phyloP scores from a whole-genome alignment of 345 rosid species.

The Citrus hindsii region DNA sequence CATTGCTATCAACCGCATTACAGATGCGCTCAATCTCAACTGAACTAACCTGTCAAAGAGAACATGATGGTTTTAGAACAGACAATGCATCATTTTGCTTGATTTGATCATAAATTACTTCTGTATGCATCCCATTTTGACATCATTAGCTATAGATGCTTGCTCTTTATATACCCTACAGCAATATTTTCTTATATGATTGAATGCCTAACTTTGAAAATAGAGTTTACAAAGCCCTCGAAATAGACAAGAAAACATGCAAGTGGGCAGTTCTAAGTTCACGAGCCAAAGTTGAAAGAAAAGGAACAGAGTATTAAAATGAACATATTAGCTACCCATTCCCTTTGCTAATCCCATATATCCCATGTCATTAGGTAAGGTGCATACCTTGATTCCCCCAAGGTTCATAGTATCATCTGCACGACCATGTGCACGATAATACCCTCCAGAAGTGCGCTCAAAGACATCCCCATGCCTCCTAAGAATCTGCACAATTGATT shows the following conservation, averaged over 20 bases:
- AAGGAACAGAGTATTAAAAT: background rate
- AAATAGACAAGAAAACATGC: background rate
- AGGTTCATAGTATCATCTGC: slow-evolving; percentile 98
- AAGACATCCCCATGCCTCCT: slow-evolving; percentile 95
- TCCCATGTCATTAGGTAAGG: background rate
- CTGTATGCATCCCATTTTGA: background rate
- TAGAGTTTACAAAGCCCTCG: background rate
- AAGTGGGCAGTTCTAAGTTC: background rate
- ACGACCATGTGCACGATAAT: slow-evolving; percentile 93
- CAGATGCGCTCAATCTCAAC: slow-evolving; percentile 88
- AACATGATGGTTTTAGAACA: background rate
- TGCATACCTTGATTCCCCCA: slow-evolving; percentile 89
- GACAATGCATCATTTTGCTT: background rate
- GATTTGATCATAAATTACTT: background rate
- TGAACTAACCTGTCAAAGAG: slow-evolving; percentile 70
- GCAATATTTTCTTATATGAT: background rate
- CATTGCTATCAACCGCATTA: slow-evolving; percentile 52
- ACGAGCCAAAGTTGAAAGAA: background rate
- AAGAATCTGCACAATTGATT: slow-evolving; percentile 44
- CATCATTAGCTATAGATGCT: no score
- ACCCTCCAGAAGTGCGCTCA: slow-evolving; percentile 74
- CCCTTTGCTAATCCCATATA: background rate
- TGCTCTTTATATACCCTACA: no score
- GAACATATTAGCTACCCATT: background rate
- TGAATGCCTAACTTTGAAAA: background rate